Base-by-base conservation (phyloP, 164 flowering plant genomes). In the Pachysandra terminalis region DNA sequence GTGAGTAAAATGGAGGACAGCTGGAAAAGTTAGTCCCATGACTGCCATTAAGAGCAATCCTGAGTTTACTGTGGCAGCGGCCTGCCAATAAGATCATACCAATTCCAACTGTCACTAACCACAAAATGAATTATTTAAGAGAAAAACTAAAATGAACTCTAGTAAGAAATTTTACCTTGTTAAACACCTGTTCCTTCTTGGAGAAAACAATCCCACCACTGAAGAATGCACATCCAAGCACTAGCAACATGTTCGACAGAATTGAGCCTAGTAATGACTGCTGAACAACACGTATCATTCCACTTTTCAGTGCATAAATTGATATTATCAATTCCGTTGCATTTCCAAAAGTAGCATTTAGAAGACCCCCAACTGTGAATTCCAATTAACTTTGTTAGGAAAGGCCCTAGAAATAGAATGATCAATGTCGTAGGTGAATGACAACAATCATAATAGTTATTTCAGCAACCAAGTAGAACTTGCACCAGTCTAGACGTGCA, bases 301-400 rank as follows among this genome's bases (percentile, higher is more conserved):
- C 83, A 57, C 66, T 74, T 71, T 78, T 81, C 61, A 87, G 60
- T 35, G 89, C 92, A 74, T 82, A 80, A 41, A 87, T 78, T 9
- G 92, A 83, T 77, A 87, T 87, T 67, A 87, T 84, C 67, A 87
- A 54, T 53, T 87, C 89, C 19, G 92, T 87, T 48, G 87, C 92
- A 81, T 87, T 87, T 54, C 92, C 92, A 70, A 87, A 87, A 32
- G 89, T 87, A 37, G 92, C 92, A 81, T 87, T 87, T 67, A 87
- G 62, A 68, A 85, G 88, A 61, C 88, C 89, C 23, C 92, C 92
- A 79, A 84, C 92, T 87, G 87, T 78, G 73, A 66, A 57, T 62
- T 61, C 48, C 63, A 66, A 65, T 26, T 55, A 15, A 57, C 51
- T 40, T 52, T 8, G 15, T 68, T 14, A 59, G 56, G 56, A 21